Evolutionary conservation across 345 rosid species (phyloP), one percentile per base, ranked within the genome.

Genomic region (Eucalyptus erythrocorys): DNA sequence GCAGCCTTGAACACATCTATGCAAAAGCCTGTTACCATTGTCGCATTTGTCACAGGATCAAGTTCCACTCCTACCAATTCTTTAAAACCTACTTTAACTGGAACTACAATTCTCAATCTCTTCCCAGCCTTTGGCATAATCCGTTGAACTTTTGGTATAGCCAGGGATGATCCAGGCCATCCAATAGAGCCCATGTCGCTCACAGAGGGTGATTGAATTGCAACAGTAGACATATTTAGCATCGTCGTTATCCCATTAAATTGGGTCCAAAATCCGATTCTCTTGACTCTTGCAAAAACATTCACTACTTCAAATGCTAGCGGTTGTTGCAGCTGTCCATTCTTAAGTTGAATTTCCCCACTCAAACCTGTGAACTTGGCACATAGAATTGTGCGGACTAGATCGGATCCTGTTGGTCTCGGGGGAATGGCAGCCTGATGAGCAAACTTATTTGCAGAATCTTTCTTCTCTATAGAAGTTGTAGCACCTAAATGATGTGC

Each of bases 231-330:
- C 34, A 55, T 30, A 27, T 48, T 64, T 79, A 89, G 27, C 13
- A 17, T 37, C 34, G 34, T 50, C 11, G 10, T 7, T 6, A 92
- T 85, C 86, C 89, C 93, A 14, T 68, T 45, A 40, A 85, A 6
- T 3, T 68, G 85, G 6, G 90, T 92, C 95, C 94, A 94, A 79
- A 87, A 92, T 47, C 95, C 96, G 8, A 92, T 26, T 89, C 86
- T 88, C 26, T n/a, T 85, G 34, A 43, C 88, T 12, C 51, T 42
- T 26, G 90, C 93, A 30, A 71, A 59, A 32, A 94, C 93, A 79
- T 93, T 94, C 34, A 93, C 82, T 64, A 93, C 89, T 85, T 92
- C 87, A 55, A 89, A 89, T 50, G 90, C 88, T 6, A 92, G 85
- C 10, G 90, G 57, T 43, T 76, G 91, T 12, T 59, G 66, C 34